Percentiles rank a stretch among this genome's conserved stretches.
Conservation (phyloP, 495 filamentous ascomycete species). For the Talaromyces adpressus region DNA sequence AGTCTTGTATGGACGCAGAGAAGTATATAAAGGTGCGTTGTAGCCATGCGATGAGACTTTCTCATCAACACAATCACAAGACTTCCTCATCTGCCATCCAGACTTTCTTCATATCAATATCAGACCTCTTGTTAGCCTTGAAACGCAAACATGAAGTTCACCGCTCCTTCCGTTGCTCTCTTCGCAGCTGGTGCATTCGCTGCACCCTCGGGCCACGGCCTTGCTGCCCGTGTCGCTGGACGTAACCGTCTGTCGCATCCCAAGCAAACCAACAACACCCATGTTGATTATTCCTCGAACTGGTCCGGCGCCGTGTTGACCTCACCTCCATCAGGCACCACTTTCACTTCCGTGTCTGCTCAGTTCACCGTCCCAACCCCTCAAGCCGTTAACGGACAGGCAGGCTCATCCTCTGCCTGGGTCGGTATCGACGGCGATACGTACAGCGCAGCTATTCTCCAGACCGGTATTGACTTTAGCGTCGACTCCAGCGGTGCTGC, state of each 20-base stretch:
- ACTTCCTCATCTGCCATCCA: neutral
- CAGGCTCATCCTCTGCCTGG: conserved; percentile 47
- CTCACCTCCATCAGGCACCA: conserved; percentile 23
- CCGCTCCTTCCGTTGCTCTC: conserved; percentile 10
- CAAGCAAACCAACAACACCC: conserved; percentile 19
- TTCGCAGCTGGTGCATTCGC: conserved; percentile 20
- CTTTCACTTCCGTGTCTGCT: conserved; percentile 46
- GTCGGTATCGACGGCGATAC: conserved; percentile 57
- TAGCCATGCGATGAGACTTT: neutral
- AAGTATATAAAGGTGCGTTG: neutral
- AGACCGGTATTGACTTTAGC: conserved; percentile 56
- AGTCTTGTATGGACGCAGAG: neutral
- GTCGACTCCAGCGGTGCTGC: conserved; percentile 24
- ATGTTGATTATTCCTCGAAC: conserved; percentile 46
- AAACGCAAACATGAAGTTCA: neutral
- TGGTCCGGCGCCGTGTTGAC: conserved; percentile 54
- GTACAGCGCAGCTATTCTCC: conserved; percentile 49
- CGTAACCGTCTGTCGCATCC: conserved; percentile 17
- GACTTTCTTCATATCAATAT: neutral
- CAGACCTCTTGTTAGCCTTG: neutral
- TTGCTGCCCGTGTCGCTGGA: conserved; percentile 12
- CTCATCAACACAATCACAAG: neutral
- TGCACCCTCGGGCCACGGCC: conserved; percentile 18
- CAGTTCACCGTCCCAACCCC: conserved; percentile 51
- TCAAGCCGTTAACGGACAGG: conserved; percentile 29